Evolutionary conservation across 345 rosid genomes (phyloP), one percentile per base, ranked within the genome.

Genomic region (Salix exigua): DNA sequence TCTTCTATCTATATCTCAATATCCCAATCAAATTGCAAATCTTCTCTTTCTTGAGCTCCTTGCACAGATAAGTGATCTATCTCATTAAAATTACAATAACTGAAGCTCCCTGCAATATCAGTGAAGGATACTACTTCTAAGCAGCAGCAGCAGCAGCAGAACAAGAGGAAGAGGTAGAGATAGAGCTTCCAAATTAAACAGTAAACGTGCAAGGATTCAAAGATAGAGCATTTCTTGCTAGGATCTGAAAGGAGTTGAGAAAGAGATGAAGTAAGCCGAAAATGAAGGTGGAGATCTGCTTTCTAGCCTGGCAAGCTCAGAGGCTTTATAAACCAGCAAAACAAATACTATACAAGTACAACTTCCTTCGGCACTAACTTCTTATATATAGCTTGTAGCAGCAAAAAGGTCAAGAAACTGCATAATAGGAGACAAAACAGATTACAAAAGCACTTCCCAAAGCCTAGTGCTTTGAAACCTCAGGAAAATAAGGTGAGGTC

Each of bases 391-490:
- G 61, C 37, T 40, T 12, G 60, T 68, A 44, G 5, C 68, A 18
- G 21, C 18, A 73, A 63, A 64, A 37, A 42, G 65, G 60, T 33
- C 71, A 38, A 40, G n/a, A 30, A 18, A 79, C 40, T 33, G 75
- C 73, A 73, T 23, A 74, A 25, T 2, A 55, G 71, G 72, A 42
- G 77, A 79, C 85, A 83, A 46, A 75, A 40, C 28, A 77, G 79
- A 78, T 70, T 77, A 68, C 72, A 78, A 26, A 44, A 76, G 66
- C 83, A 70, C 71, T 76, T 40, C 40, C 74, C 83, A 66, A 77
- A 71, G 35, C 78, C 86, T 87, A 65, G 87, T 86, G 89, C 85
- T 87, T 79, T 82, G 84, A 86, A 83, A 68, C 75, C 28, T 73
- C 86, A 71, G 30, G 83, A 80, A 66, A 83, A 78, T 71, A 68